Evolutionary conservation across 805 yeast genomes (phyloP).

Genomic region (Ogataea degrootiae): DNA sequence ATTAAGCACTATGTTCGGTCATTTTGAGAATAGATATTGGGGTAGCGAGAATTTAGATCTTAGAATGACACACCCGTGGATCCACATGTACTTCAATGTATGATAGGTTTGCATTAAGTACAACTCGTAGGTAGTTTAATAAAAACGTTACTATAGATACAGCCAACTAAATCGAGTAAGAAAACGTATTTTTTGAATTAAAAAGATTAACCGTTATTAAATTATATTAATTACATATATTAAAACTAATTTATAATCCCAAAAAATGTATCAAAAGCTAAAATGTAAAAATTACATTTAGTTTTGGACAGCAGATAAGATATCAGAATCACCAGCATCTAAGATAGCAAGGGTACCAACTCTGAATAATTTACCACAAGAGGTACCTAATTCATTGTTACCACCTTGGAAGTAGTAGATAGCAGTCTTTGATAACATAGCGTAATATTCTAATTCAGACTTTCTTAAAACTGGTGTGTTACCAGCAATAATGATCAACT

Average conservation of each 20-base stretch:
- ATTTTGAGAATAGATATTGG: too few species aligned
- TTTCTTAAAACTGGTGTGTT: slow-evolving; percentile 99
- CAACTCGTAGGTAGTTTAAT: too few species aligned
- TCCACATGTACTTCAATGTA: too few species aligned
- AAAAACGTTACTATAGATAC: not conserved
- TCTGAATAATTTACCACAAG: slow-evolving; percentile 99
- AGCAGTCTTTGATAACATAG: slow-evolving; percentile 97
- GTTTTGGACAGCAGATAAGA: slow-evolving; percentile 61
- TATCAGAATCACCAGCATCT: slow-evolving; percentile 99
- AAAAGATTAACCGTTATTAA: too few species aligned
- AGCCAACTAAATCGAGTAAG: not conserved
- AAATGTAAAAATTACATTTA: slow-evolving; percentile 6
- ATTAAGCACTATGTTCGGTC: too few species aligned
- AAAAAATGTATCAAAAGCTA: not conserved
- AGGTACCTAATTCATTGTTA: slow-evolving; percentile 99
- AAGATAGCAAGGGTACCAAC: slow-evolving; percentile 94
- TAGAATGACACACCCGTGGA: too few species aligned
- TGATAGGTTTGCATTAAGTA: too few species aligned
- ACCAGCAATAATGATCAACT: slow-evolving; percentile 95
- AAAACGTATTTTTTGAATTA: too few species aligned
- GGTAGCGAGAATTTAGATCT: too few species aligned
- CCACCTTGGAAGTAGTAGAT: slow-evolving; percentile 99
- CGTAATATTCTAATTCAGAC: slow-evolving; percentile 99
- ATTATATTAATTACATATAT: too few species aligned
- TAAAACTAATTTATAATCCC: not conserved